These are phyloP conservation scores for Pythium phragmitis DNA, from an alignment of 352 stramenopile species.

Conservation along the genomic window DNA sequence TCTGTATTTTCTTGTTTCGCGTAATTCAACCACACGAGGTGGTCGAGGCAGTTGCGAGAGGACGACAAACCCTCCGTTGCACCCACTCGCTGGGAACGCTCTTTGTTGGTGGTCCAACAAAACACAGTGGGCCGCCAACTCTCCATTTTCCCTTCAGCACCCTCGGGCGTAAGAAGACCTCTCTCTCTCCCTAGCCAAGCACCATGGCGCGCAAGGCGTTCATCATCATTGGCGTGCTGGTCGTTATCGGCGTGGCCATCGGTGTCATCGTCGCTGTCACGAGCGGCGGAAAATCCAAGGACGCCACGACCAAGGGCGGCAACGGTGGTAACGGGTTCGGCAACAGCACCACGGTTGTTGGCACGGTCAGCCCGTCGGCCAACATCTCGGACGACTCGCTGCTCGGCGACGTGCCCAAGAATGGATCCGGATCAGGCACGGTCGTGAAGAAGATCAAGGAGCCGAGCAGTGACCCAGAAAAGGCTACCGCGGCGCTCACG, in stretches of 20 bases:
- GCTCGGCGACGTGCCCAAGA: conserved; percentile 19
- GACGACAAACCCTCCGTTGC: not conserved
- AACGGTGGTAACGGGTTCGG: conserved; percentile 6
- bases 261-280: conserved; percentile 72
- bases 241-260: conserved; percentile 63
- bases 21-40: conserved; percentile 1
- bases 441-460: conserved; percentile 31
- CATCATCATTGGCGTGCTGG: conserved; percentile 64
- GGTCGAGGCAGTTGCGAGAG: conserved; percentile 9
- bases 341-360: conserved; percentile 9
- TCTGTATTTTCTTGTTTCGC: not conserved
- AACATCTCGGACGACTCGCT: conserved; percentile 53
- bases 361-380: conserved; percentile 10
- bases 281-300: conserved; percentile 28
- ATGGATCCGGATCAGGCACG: conserved; percentile 32
- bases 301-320: conserved; percentile 24
- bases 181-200: conserved; percentile 17
- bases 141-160: conserved; percentile 11
- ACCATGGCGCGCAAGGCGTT: conserved; percentile 55
- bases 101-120: conserved; percentile 16
- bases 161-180: conserved; percentile 9
- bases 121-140: not conserved
- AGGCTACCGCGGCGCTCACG: conserved; percentile 44
- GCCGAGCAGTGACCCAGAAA: conserved; percentile 59
- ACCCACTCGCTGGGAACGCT: not conserved